These are phyloP conservation scores for Naegleria gruberi DNA, from an alignment of 208 protist genomes.

Conservation along the genomic window DNA sequence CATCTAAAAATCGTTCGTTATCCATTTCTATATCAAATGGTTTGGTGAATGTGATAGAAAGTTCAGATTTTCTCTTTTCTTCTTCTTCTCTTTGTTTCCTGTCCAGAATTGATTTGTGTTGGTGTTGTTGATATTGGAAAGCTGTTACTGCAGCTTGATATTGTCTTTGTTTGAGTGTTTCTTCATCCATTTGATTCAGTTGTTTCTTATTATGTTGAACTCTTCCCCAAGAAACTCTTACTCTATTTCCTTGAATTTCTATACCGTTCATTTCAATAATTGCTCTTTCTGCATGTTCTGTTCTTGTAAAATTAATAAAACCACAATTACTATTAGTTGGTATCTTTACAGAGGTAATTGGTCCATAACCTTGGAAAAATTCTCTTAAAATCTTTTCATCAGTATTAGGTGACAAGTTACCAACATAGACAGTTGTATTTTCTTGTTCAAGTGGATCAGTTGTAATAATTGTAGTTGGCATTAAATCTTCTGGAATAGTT, in stretches of 20 bases:
- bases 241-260: background rate
- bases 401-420: background rate
- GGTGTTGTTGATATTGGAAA: conserved; percentile 54
- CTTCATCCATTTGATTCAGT: conserved; percentile 34
- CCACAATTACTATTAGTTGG: conserved; percentile 10
- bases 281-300: conserved; percentile 10
- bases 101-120: conserved; percentile 38
- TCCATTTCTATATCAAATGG: conserved; percentile 29
- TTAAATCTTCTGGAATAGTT: background rate
- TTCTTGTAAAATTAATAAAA: conserved; percentile 8
- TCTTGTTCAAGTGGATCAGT: background rate
- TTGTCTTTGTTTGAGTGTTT: conserved; percentile 47
- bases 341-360: conserved; percentile 1
- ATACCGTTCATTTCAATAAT: background rate
- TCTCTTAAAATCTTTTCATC: background rate
- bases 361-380: conserved; percentile 1
- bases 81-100: conserved; percentile 32
- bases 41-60: conserved; percentile 3
- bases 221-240: background rate
- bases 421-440: background rate
- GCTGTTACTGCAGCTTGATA: conserved; percentile 41
- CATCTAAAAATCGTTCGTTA: conserved; percentile 23
- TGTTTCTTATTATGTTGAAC: background rate
- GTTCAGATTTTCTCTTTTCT: conserved; percentile 21
- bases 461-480: background rate